A percentile compares a stretch with the other conserved stretches of the same genome.
phyloP scores from a whole-genome alignment of 345 rosid species.

The Gossypium australe region DNA sequence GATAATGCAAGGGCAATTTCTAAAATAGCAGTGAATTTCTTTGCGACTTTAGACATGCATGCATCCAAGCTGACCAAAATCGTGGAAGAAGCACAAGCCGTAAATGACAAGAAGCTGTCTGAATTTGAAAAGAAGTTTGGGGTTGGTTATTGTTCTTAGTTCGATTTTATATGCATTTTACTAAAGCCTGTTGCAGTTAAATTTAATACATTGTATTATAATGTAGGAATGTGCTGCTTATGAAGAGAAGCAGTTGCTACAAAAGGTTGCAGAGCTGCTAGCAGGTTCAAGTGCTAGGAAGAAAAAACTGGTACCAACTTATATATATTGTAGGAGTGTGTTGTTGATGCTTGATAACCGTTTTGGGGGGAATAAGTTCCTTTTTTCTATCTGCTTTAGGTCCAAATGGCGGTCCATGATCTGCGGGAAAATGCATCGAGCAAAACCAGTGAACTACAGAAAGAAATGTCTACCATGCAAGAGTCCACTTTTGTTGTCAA shows the following conservation, averaged over 20 bases:
- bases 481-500: constrained; percentile 70
- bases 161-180: constrained; percentile 8
- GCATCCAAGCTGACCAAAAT: constrained; percentile 62
- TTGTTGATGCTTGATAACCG: not conserved
- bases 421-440: constrained; percentile 65
- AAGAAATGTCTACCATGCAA: constrained; percentile 92
- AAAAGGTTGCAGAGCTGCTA: constrained; percentile 85
- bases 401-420: constrained; percentile 84
- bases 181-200: not conserved
- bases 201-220: constrained; percentile 9
- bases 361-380: constrained; percentile 6
- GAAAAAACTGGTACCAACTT: constrained; percentile 62
- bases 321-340: not conserved
- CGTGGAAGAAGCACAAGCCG: constrained; percentile 75
- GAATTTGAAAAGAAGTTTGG: constrained; percentile 88
- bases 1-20: constrained; percentile 82
- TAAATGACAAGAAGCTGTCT: constrained; percentile 66
- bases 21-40: constrained; percentile 67
- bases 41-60: constrained; percentile 64
- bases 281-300: constrained; percentile 81
- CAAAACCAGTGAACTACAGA: constrained; percentile 67
- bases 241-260: constrained; percentile 83
- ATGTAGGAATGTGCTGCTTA: constrained; percentile 74
- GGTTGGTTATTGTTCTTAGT: constrained; percentile 37
- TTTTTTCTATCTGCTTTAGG: constrained; percentile 32